Conservation (phyloP, 441 rosid genomes). For the Jatropha multifida region DNA sequence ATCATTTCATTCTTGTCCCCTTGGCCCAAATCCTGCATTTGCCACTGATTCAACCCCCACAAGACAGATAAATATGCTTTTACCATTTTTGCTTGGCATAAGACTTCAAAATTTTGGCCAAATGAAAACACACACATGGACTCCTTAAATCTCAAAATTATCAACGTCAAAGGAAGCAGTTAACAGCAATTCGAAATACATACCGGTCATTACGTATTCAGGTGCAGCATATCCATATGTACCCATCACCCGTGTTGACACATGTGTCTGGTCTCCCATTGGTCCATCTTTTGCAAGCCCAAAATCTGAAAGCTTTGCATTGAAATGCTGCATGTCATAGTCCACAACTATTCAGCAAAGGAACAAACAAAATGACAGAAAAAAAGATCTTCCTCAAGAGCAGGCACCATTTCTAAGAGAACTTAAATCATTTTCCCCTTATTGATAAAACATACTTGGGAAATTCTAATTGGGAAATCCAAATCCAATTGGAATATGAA, state of each 20-base stretch:
- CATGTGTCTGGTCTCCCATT: conserved; percentile 98
- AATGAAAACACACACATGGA: too few species aligned
- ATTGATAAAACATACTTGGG: background rate
- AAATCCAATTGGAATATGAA: background rate
- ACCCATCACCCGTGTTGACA: conserved; percentile 98
- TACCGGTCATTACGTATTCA: conserved; percentile 95
- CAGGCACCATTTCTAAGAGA: background rate
- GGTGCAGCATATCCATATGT: conserved; percentile 99
- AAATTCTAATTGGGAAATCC: background rate
- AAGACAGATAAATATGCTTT: background rate
- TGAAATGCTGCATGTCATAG: conserved; percentile 61
- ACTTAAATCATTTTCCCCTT: too few species aligned
- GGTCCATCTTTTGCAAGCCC: conserved; percentile 99
- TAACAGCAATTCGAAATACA: background rate
- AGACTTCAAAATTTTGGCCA: background rate
- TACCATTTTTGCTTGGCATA: background rate
- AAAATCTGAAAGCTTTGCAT: conserved; percentile 95
- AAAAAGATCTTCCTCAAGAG: conserved; percentile 10
- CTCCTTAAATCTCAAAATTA: background rate
- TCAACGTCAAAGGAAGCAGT: background rate
- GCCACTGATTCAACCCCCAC: background rate
- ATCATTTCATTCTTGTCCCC: too few species aligned
- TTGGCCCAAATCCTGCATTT: too few species aligned
- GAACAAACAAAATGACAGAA: conserved; percentile 10
- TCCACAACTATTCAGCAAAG: conserved; percentile 20